Base-by-base conservation (phyloP, 805 yeast genomes). In the Hanseniaspora lindneri region DNA sequence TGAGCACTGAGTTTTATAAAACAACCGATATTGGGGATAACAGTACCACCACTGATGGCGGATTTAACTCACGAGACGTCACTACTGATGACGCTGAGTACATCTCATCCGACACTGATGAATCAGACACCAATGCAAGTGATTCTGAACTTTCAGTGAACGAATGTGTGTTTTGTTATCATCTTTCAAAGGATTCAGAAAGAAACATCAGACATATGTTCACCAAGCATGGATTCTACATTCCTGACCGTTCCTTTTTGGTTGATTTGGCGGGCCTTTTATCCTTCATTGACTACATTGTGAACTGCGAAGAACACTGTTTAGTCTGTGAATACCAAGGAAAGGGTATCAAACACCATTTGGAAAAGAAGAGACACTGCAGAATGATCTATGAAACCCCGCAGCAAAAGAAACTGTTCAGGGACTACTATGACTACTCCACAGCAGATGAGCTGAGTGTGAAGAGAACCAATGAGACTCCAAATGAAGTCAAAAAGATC, bases 271-370 rank as follows among this genome's bases (percentile, higher is more conserved):
- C 68, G 34, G 97, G 96, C 0, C 69, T 92, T 35, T 63, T 92
- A n/a, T 61, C 66, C 1, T 84, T 83, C 58, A 64, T 92, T 51
- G 84, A 83, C 37, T 92, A 86, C 54, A 80, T 82, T 56, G 76
- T 89, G 48, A 83, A 88, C 9, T 71, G 79, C 39, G 96, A 96
- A 34, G 80, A 84, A 55, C 75, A 81, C 54, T 92, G 98, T 62
- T 64, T 89, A 41, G 74, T 77, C 47, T 92, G 99, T 62, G 70
- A 71, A 28, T 92, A 79, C 60, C 82, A 83, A 63, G 97, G 97
- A n/a, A 94, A 84, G 58, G 83, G 95, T 52, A 87, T 84, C 10
- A 79, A 95, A 55, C 92, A 85, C 37, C 99, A 92, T 63, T 80
- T 86, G 83, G 57, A 71, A 4, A 73, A 82, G 8, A 92, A 92